A percentile compares a stretch with the other conserved stretches of the same genome.
These are phyloP conservation scores for Amanita subjunquillea DNA, from an alignment of 768 basidiomycete genomes.

Conservation along the genomic window DNA sequence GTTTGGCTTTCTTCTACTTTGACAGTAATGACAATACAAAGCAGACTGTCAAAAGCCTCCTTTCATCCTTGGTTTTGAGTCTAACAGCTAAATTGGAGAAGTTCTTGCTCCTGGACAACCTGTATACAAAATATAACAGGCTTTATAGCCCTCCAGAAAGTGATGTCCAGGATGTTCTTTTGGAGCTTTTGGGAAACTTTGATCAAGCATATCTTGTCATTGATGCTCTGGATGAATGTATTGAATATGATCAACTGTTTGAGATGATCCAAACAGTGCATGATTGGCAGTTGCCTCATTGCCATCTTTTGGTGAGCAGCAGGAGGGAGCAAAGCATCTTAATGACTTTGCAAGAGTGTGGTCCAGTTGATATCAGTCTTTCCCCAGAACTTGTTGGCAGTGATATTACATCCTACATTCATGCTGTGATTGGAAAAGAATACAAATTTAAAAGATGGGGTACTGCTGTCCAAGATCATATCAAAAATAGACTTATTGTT, in stretches of 20 bases:
- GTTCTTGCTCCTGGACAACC: neutral
- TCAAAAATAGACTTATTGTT: neutral
- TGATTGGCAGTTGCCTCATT: neutral
- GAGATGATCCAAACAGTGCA: neutral
- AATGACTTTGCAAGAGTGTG: neutral
- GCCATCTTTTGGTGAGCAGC: neutral
- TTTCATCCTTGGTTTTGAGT: neutral
- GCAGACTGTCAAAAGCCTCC: neutral
- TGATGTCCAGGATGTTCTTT: neutral
- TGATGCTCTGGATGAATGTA: constrained; percentile 4
- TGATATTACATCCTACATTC: neutral
- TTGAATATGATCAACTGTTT: neutral
- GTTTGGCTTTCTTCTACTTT: constrained; percentile 1
- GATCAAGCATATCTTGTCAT: neutral
- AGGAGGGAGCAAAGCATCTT: neutral
- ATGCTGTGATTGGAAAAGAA: neutral
- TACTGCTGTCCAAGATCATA: neutral
- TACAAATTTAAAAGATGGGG: neutral
- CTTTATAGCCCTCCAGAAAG: neutral
- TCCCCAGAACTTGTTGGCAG: neutral
- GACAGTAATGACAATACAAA: neutral
- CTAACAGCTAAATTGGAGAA: neutral
- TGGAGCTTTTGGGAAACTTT: neutral
- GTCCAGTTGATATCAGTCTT: neutral
- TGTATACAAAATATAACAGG: neutral